Conservation (phyloP, 2,329 filamentous ascomycete genomes). For the Arachnopeziza araneosa region DNA sequence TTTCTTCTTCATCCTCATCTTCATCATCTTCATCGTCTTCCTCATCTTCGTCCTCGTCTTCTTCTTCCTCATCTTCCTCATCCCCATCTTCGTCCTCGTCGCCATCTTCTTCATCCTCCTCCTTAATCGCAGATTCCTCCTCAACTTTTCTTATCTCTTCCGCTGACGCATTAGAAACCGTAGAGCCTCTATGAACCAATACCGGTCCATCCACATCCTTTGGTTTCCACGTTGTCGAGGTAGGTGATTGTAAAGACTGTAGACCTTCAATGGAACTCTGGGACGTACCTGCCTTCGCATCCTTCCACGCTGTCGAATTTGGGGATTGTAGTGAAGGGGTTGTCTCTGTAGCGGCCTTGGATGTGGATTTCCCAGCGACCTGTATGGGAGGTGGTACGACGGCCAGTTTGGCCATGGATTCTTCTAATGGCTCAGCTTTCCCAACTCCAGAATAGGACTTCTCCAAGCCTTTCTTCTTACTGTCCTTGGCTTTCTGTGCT, state of each 20-base stretch:
- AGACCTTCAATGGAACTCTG: slow-evolving; percentile 10
- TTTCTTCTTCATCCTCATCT: background rate
- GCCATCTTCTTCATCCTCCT: background rate
- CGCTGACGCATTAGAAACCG: background rate
- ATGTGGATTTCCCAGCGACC: background rate
- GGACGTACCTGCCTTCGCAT: slow-evolving; percentile 12
- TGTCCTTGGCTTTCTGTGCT: slow-evolving; percentile 57
- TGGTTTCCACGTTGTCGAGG: slow-evolving; percentile 26
- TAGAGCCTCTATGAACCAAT: background rate
- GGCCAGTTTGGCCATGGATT: background rate
- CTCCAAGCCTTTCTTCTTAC: slow-evolving; percentile 36
- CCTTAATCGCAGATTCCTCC: background rate
- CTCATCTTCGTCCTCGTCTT: background rate
- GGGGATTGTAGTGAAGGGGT: slow-evolving; percentile 20
- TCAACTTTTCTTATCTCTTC: background rate
- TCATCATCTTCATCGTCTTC: background rate
- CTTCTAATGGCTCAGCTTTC: background rate
- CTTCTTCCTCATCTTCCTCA: background rate
- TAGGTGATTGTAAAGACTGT: slow-evolving; percentile 25
- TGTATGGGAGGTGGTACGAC: background rate
- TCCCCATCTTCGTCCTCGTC: background rate
- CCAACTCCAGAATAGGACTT: background rate
- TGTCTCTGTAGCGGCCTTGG: background rate
- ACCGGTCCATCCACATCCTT: background rate
- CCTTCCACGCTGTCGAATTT: slow-evolving; percentile 28